Conservation (phyloP, 2,329 filamentous ascomycete genomes). For the Ambrosiella beaveri region DNA sequence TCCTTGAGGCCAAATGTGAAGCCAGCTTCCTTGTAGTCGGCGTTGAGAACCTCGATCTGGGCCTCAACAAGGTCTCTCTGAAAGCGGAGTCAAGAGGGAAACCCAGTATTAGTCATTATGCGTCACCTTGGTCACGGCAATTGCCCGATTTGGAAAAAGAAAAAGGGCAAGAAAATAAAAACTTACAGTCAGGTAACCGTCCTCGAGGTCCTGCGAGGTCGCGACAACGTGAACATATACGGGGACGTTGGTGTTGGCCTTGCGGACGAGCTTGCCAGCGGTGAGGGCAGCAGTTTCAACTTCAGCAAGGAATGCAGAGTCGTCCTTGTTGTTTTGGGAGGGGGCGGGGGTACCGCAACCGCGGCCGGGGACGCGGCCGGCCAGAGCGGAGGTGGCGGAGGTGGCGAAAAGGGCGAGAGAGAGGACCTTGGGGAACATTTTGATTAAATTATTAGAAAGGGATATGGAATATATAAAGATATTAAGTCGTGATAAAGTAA, state of each 20-base stretch:
- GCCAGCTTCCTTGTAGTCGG: constrained; percentile 25
- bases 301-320: constrained; percentile 14
- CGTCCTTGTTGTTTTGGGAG: constrained; percentile 13
- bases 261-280: constrained; percentile 12
- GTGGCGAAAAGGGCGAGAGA: constrained; percentile 6
- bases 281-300: constrained; percentile 14
- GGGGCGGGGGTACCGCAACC: constrained; percentile 16
- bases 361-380: constrained; percentile 11
- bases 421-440: constrained; percentile 9
- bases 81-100: neutral
- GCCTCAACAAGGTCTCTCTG: constrained; percentile 21
- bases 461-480: neutral
- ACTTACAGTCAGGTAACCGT: constrained; percentile 22
- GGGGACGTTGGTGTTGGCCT: constrained; percentile 18
- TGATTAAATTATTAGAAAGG: neutral
- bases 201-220: constrained; percentile 16
- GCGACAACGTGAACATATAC: constrained; percentile 24
- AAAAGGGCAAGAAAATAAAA: neutral
- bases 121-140: neutral
- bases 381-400: constrained; percentile 7
- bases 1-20: constrained; percentile 28
- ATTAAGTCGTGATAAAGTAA: neutral
- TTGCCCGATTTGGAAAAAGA: neutral
- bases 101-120: neutral
- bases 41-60: constrained; percentile 30